Base-by-base conservation (phyloP, 176 grass and related monocot species). In the Carex parvula region DNA sequence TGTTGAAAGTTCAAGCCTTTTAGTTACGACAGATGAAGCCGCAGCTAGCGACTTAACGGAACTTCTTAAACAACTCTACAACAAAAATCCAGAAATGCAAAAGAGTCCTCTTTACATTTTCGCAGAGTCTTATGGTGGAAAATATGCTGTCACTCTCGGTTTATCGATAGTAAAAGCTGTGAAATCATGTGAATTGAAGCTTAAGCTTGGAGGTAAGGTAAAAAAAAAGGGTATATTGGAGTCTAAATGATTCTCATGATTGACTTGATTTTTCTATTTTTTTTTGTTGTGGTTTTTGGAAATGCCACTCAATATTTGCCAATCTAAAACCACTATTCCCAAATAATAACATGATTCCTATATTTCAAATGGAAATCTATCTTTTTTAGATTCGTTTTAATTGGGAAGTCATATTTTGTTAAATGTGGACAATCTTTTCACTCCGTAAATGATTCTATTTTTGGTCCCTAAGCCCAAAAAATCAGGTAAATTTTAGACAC, bases 41-140 rank as follows among this genome's bases (percentile, higher is more conserved):
- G 90, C 89, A 16, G 90, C 90, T 5, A 60, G 20, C 14, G 92
- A 97, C 70, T 60, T 88, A 39, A 91, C 81, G 0, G 60, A 83
- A 57, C 84, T 94, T 57, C 70, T 94, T 29, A 92, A 79, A 86
- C 64, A 88, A 69, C 88, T 97, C 46, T 79, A 67, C 70, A 33
- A 26, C 11, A 81, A 89, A 54, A 58, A 89, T 48, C 84, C 66
- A 16, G 18, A 42, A 13, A 60, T 91, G 87, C 85, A 53, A 85
- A 80, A 55, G 44, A 92, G 90, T 60, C 94, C 92, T 8, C 85
- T 97, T n/a, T 97, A 85, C 87, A 57, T 97, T 17, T 87, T 92
- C 53, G 90, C 88, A 1, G 92, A 97, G 78, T 97, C 94, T 2
- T 97, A 97, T 46, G 90, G 94, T 59, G 94, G 92, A 60, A 94